These are phyloP conservation scores for Penicillium lagena DNA, from an alignment of 495 filamentous ascomycete genomes.

Conservation along the genomic window DNA sequence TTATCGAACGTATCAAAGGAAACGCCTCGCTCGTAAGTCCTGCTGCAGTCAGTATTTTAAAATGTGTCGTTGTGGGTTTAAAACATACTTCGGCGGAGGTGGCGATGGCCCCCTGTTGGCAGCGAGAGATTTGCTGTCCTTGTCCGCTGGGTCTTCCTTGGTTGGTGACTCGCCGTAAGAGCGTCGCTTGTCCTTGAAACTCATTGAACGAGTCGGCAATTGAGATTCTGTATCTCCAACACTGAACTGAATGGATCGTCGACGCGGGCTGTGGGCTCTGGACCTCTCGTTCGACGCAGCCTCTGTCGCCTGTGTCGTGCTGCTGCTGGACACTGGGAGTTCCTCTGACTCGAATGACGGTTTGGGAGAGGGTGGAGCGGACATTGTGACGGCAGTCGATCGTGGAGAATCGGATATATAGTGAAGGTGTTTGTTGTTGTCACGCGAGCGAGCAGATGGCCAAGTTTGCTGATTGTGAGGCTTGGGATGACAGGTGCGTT, in stretches of 20 bases:
- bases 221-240: conserved; percentile 24
- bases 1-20: conserved; percentile 94
- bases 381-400: conserved; percentile 10
- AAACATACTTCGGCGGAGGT: conserved; percentile 32
- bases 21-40: conserved; percentile 54
- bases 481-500: too few species aligned
- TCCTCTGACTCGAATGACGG: conserved; percentile 48
- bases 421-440: neutral
- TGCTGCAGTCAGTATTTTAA: conserved; percentile 10
- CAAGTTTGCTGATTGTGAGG: too few species aligned
- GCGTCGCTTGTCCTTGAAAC: conserved; percentile 20
- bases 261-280: conserved; percentile 14
- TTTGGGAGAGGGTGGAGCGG: conserved; percentile 23
- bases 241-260: conserved; percentile 41
- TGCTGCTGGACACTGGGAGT: conserved; percentile 19
- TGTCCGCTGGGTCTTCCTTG: conserved; percentile 14
- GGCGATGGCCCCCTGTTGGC: conserved; percentile 26
- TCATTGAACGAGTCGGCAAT: conserved; percentile 22
- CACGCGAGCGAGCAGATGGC: too few species aligned
- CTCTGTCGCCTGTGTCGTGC: conserved; percentile 9
- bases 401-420: too few species aligned
- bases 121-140: conserved; percentile 16
- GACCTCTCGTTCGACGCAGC: conserved; percentile 16
- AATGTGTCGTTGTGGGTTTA: neutral
- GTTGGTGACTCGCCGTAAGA: conserved; percentile 14